Conservation (phyloP, 2,329 filamentous ascomycete genomes). For the Blumeria graminis region DNA sequence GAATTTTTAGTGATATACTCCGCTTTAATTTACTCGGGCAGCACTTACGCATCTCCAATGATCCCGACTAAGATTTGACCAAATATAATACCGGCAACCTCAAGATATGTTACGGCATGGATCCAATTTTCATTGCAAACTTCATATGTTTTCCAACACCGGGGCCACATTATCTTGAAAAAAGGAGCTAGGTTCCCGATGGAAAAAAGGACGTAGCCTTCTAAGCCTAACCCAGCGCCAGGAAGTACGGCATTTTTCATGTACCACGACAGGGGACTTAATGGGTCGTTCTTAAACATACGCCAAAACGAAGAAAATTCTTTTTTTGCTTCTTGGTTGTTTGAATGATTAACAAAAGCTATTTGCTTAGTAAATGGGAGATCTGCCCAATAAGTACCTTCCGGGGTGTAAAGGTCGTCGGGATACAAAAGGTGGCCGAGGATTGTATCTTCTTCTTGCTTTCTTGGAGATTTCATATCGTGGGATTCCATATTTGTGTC, state of each 20-base stretch:
- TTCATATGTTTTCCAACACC: constrained; percentile 44
- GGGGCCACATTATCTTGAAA: constrained; percentile 48
- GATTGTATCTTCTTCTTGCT: background rate
- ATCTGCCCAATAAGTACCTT: constrained; percentile 86
- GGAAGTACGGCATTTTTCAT: constrained; percentile 78
- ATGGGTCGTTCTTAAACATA: constrained; percentile 71
- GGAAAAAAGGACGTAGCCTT: constrained; percentile 54
- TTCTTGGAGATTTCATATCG: background rate
- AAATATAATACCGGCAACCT: constrained; percentile 85
- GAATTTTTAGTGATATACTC: background rate
- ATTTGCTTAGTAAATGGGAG: constrained; percentile 45
- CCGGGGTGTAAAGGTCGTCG: constrained; percentile 62
- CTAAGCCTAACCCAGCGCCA: constrained; percentile 72
- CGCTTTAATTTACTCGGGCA: background rate
- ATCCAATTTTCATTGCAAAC: constrained; percentile 64
- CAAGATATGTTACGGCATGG: constrained; percentile 66
- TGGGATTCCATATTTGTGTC: too few relatives aligned
- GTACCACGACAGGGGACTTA: constrained; percentile 68
- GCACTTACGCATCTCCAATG: constrained; percentile 40
- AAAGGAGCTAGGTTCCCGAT: constrained; percentile 81
- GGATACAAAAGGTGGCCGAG: constrained; percentile 41
- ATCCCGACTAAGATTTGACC: constrained; percentile 76
- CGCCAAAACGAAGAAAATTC: constrained; percentile 44
- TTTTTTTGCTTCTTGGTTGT: constrained; percentile 40
- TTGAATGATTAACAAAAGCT: constrained; percentile 51